Evolutionary conservation across 73 alveolate species (phyloP), one percentile per base, ranked within the genome.

Genomic region (Uronychia setigera): DNA sequence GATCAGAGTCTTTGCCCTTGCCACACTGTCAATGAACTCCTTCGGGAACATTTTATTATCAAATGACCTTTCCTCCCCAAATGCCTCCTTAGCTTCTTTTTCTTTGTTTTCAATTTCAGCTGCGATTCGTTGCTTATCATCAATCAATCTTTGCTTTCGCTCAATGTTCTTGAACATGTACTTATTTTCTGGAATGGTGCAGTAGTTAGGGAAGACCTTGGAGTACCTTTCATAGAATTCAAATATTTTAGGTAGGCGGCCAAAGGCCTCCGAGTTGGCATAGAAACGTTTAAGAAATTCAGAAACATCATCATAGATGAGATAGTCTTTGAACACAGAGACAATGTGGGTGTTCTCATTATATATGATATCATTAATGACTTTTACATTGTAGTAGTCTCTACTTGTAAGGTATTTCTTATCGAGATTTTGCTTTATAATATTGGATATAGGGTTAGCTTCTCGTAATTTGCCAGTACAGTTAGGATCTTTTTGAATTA

Each of bases 171-270:
- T 95, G 82, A 89, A 95, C 90, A 95, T 91, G 60, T 92, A 95
- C 85, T 95, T 92, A 78, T 92, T 92, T 79, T 95, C 96, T 0
- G 97, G 97, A 26, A 95, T 60, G 59, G 84, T 83, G n/a, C 92
- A 96, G 84, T 95, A 95, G 86, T 95, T 95, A 28, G 98, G 98
- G 88, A 95, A 95, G 31, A 95, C 94, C 46, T 90, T 94, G 0
- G 96, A 90, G 58, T 95, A 95, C 87, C 88, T 90, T 59, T 92
- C 96, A 82, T 95, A 95, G 77, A 91, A 95, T 82, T 95, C 98
- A 77, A 80, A 95, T 27, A 95, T 95, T 84, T 95, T 95, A 1
- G 97, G 98, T 33, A 95, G 93, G 59, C 94, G 81, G 32, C 81
- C 90, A 27, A 29, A 46, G 67, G 67, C 67, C 77, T 79, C 89